These are phyloP conservation scores for Fusarium proliferatum DNA, from an alignment of 2,329 filamentous ascomycete genomes.

Conservation along the genomic window DNA sequence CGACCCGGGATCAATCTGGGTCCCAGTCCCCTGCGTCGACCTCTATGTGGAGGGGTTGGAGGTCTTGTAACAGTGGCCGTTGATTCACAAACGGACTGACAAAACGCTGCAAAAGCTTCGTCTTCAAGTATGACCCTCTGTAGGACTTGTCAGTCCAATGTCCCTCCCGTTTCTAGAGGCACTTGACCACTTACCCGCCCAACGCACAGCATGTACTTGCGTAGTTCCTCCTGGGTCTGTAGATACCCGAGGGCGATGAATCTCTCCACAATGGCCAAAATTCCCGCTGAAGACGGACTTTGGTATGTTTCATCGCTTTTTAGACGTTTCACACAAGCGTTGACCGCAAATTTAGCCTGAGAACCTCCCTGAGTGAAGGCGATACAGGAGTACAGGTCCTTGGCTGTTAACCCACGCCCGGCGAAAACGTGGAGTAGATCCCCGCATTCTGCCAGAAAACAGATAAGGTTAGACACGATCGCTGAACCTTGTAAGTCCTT, in stretches of 20 bases:
- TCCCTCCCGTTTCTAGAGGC: fast-evolving
- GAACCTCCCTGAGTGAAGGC: neutral
- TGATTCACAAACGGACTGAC: neutral
- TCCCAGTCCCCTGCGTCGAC: neutral
- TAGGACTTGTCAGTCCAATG: neutral
- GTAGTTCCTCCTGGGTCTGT: neutral
- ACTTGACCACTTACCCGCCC: neutral
- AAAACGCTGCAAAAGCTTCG: neutral
- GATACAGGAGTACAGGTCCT: neutral
- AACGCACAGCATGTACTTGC: neutral
- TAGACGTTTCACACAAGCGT: no score
- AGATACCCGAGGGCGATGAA: neutral
- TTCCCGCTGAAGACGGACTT: fast-evolving
- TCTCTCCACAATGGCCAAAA: neutral
- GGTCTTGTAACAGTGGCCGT: fast-evolving
- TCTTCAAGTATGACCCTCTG: neutral
- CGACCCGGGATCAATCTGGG: fast-evolving
- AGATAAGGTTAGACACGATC: neutral
- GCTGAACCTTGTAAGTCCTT: neutral
- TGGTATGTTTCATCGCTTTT: no score
- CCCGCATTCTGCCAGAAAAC: neutral
- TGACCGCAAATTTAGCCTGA: no score
- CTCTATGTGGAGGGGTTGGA: neutral
- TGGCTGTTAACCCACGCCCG: fast-evolving
- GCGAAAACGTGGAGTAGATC: neutral